These are phyloP conservation scores for Salix viminalis DNA, from an alignment of 345 rosid genomes.

Conservation along the genomic window DNA sequence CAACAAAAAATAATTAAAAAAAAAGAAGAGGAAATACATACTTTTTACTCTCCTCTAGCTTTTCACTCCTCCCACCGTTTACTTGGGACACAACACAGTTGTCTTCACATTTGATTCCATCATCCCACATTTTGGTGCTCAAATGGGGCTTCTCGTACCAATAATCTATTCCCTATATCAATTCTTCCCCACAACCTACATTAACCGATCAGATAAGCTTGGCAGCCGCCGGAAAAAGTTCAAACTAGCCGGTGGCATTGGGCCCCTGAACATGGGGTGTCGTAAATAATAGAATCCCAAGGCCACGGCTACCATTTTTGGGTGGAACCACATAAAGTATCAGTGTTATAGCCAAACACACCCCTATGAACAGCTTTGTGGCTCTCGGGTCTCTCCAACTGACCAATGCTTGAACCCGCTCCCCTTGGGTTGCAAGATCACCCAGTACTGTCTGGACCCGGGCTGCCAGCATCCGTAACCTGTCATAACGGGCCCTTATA, in stretches of 20 bases:
- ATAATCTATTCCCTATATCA: not conserved
- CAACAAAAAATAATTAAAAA: not conserved
- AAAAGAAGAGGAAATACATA: not conserved
- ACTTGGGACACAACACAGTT: conserved; percentile 10
- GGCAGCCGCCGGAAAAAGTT: conserved; percentile 95
- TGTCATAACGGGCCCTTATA: conserved; percentile 69
- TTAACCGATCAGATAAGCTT: conserved; percentile 78
- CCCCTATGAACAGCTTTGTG: conserved; percentile 75
- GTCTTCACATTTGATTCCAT: not conserved
- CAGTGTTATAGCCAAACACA: conserved; percentile 66
- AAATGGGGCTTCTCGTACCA: conserved; percentile 10
- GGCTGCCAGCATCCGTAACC: conserved; percentile 74
- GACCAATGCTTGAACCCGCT: conserved; percentile 78
- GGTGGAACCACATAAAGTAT: conserved; percentile 73
- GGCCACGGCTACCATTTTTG: conserved; percentile 97
- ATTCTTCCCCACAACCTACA: conserved; percentile 39
- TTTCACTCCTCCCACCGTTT: conserved; percentile 12
- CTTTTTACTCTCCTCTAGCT: conserved; percentile 12
- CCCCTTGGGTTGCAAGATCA: conserved; percentile 94
- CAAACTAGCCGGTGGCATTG: conserved; percentile 82
- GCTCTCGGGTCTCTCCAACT: conserved; percentile 99
- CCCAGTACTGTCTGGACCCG: conserved; percentile 91
- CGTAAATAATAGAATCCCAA: conserved; percentile 86
- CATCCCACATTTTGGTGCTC: not conserved
- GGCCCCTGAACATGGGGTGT: conserved; percentile 94